A percentile compares a stretch with the other conserved stretches of the same genome.
Conservation (phyloP, 2,329 filamentous ascomycete genomes). For the Periconia sp. region DNA sequence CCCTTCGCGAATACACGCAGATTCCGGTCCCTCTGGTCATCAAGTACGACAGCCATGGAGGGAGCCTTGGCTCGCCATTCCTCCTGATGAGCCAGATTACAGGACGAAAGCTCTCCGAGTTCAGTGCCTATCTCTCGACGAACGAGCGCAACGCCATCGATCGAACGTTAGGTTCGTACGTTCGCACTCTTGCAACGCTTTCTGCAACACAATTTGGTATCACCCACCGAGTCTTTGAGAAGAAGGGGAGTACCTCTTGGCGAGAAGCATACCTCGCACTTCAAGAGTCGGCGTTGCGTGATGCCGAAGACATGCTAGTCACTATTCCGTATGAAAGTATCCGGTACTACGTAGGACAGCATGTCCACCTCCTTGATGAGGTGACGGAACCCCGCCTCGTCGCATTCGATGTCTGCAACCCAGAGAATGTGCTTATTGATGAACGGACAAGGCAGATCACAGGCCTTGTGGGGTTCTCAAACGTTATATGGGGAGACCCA, state of each 20-base stretch:
- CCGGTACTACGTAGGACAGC: slow-evolving; percentile 54
- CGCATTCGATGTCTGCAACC: slow-evolving; percentile 55
- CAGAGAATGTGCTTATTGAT: slow-evolving; percentile 60
- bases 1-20: slow-evolving; percentile 42
- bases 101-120: slow-evolving; percentile 41
- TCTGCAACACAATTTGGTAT: slow-evolving; percentile 58
- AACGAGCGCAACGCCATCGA: slow-evolving; percentile 47
- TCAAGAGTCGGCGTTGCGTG: slow-evolving; percentile 60
- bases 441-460: slow-evolving; percentile 54
- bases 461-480: slow-evolving; percentile 60
- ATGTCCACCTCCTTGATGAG: slow-evolving; percentile 55
- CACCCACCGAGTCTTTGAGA: slow-evolving; percentile 53
- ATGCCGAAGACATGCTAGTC: slow-evolving; percentile 65
- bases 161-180: slow-evolving; percentile 46
- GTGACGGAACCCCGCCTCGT: slow-evolving; percentile 60
- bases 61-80: slow-evolving; percentile 36
- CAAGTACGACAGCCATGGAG: slow-evolving; percentile 43
- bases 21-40: slow-evolving; percentile 49
- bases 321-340: slow-evolving; percentile 63
- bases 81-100: slow-evolving; percentile 41
- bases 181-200: slow-evolving; percentile 53
- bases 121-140: slow-evolving; percentile 39
- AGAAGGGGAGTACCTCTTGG: slow-evolving; percentile 59
- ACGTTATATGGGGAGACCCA: slow-evolving; percentile 63
- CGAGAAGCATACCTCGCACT: slow-evolving; percentile 58